Conservation (phyloP, 179 eudicot genomes). For the Monotropa hypopitys region DNA sequence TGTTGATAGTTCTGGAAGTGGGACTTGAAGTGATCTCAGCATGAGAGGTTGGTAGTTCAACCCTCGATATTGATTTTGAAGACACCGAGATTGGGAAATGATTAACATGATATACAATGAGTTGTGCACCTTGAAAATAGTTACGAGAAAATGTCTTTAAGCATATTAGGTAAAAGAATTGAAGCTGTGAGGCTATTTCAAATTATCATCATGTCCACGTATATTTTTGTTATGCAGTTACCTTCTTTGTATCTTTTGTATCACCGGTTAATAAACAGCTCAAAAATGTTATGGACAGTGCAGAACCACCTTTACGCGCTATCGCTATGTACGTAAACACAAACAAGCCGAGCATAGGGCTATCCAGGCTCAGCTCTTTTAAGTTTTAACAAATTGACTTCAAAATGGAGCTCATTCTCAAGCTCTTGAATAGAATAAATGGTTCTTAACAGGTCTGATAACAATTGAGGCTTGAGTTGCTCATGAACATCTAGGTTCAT, state of each 20-base stretch:
- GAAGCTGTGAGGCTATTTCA: not conserved
- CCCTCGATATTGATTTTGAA: not conserved
- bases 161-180: too few species aligned
- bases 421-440: not conserved
- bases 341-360: not conserved
- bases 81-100: not conserved
- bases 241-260: too few species aligned
- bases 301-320: not conserved
- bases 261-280: not conserved
- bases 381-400: not conserved
- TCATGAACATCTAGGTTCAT: not conserved
- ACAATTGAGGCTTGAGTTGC: not conserved
- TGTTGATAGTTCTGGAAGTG: not conserved
- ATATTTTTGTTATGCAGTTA: too few species aligned
- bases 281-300: not conserved
- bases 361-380: not conserved
- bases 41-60: not conserved
- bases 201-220: too few species aligned
- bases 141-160: not conserved
- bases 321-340: too few species aligned
- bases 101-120: too few species aligned
- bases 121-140: not conserved
- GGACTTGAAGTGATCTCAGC: not conserved
- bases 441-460: not conserved
- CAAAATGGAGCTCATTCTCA: not conserved